phyloP scores from a whole-genome alignment of 495 filamentous ascomycete species.

The Amniculicola lignicola region DNA sequence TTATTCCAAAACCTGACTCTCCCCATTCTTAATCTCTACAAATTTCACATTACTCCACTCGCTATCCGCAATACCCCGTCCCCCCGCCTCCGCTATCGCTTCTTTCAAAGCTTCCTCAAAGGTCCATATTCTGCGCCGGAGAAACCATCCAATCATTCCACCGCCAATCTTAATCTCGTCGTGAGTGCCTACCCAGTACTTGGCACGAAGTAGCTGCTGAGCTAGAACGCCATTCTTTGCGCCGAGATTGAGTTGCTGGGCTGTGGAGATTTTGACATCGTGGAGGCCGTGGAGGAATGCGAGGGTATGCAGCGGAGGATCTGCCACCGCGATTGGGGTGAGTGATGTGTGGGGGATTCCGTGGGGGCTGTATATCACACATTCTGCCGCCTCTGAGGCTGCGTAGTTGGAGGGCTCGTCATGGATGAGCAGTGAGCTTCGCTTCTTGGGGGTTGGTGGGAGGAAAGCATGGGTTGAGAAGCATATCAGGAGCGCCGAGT shows the following conservation, averaged over 20 bases:
- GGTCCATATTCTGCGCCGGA: conserved; percentile 46
- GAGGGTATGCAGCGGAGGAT: conserved; percentile 46
- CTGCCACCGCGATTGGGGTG: conserved; percentile 36
- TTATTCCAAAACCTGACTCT: conserved; percentile 44
- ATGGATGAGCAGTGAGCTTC: conserved; percentile 8
- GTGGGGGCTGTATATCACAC: conserved; percentile 58
- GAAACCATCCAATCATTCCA: conserved; percentile 50
- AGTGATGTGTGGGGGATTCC: conserved; percentile 48
- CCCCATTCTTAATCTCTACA: conserved; percentile 45
- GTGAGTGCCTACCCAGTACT: conserved; percentile 59
- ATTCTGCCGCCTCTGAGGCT: conserved; percentile 40
- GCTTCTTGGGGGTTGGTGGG: conserved; percentile 19
- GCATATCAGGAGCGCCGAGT: conserved; percentile 52
- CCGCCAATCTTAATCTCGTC: conserved; percentile 55
- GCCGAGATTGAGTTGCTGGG: conserved; percentile 54
- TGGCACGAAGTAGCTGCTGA: conserved; percentile 46
- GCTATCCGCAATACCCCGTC: conserved; percentile 19
- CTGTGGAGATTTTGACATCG: conserved; percentile 47
- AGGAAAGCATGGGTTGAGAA: conserved; percentile 39
- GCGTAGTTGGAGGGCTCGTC: conserved; percentile 5
- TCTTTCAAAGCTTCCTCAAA: conserved; percentile 49
- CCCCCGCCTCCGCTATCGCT: conserved; percentile 28
- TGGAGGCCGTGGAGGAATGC: conserved; percentile 57
- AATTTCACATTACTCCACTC: conserved; percentile 38
- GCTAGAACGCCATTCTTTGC: conserved; percentile 53